Evolutionary conservation across 23 red algal genomes (phyloP).

Genomic region (Cyanidiococcus yangmingshanensis): DNA sequence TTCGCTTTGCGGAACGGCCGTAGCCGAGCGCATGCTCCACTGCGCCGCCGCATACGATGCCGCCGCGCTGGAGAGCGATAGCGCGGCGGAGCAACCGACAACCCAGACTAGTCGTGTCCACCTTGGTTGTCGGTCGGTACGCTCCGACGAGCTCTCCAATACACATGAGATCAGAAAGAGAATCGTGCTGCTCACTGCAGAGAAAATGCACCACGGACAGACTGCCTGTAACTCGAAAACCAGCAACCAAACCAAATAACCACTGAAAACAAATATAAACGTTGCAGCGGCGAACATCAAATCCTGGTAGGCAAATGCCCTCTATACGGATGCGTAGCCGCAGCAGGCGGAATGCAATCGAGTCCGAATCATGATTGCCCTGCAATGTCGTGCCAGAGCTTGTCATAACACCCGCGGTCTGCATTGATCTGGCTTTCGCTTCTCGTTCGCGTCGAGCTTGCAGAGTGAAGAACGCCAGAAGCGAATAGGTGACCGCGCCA

Average conservation of each 20-base stretch:
- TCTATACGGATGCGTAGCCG: neutral
- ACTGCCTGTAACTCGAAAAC: slow-evolving; percentile 50
- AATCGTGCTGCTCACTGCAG: slow-evolving; percentile 35
- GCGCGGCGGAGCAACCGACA: neutral
- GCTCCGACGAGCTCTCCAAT: slow-evolving; percentile 28
- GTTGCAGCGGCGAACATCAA: slow-evolving; percentile 37
- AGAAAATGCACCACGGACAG: slow-evolving; percentile 81
- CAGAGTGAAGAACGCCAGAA: slow-evolving; percentile 43
- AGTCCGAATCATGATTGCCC: no score
- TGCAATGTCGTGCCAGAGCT: no score
- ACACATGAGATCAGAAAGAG: slow-evolving; percentile 51
- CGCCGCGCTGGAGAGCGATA: neutral
- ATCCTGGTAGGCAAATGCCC: neutral
- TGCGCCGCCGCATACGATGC: neutral
- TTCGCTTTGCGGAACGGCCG: neutral
- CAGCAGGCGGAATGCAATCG: neutral
- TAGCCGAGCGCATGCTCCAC: neutral
- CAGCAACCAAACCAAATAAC: slow-evolving; percentile 56
- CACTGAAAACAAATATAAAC: slow-evolving; percentile 49
- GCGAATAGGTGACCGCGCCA: slow-evolving; percentile 48
- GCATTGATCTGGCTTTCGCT: slow-evolving; percentile 19
- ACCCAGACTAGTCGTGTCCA: slow-evolving; percentile 12
- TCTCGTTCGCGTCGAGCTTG: slow-evolving; percentile 28
- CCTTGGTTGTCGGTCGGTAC: slow-evolving; percentile 23
- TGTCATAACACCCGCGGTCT: no score